These are phyloP conservation scores for Phialophora tarda DNA, from an alignment of 2,329 filamentous ascomycete species.

Conservation along the genomic window DNA sequence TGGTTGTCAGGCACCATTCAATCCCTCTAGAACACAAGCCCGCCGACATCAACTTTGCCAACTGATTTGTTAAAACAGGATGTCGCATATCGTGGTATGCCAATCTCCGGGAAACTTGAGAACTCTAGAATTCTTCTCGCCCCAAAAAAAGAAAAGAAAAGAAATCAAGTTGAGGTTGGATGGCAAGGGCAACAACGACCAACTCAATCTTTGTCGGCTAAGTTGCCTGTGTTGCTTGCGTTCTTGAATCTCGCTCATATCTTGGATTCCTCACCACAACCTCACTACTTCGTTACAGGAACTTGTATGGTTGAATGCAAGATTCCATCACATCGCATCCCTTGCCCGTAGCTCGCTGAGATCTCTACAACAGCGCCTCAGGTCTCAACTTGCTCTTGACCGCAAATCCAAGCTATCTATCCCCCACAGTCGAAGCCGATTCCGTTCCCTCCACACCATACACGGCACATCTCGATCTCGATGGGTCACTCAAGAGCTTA, in stretches of 20 bases:
- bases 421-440: too few species aligned
- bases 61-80: background rate
- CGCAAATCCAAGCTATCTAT: background rate
- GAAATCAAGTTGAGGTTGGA: background rate
- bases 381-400: background rate
- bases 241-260: background rate
- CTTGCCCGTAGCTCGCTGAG: background rate
- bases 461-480: background rate
- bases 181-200: background rate
- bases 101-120: background rate
- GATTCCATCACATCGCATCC: background rate
- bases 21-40: background rate
- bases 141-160: background rate
- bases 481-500: background rate
- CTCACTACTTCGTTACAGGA: background rate
- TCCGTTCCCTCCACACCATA: too few species aligned
- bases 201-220: background rate
- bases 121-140: background rate
- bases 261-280: background rate
- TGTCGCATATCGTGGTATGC: background rate
- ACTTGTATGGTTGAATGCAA: background rate
- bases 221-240: background rate
- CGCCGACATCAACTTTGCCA: background rate
- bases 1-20: too few species aligned
- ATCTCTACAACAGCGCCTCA: background rate